Evolutionary conservation across 257 asterid genomes (phyloP), one percentile per base, ranked within the genome.

Genomic region (Vinca minor): DNA sequence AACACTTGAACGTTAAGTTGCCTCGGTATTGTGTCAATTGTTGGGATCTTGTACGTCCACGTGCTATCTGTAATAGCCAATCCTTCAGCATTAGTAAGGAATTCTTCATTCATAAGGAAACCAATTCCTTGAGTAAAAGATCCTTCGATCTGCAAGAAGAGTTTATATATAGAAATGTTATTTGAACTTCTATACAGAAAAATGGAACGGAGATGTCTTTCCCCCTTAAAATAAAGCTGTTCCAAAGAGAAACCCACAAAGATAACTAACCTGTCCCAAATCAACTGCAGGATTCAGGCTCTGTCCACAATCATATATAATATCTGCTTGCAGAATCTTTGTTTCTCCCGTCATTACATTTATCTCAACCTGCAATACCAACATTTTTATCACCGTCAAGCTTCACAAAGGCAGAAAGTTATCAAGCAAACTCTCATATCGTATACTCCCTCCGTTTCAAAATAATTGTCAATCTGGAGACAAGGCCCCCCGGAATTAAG

Each of bases 61-160:
- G 91, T 84, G 58, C 94, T 69, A 67, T 89, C 82, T 3, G 82
- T 57, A 45, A 74, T 57, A 68, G 75, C 68, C 59, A 73, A 50
- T 71, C 95, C 96, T 17, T 89, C 81, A 13, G 63, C 34, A 49
- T 89, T 78, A 7, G 72, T 75, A 15, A 72, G 70, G 78, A 78
- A 89, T 71, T 86, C 96, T 83, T 89, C 94, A 12, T 62, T 81
- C 94, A 86, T 86, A 75, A 89, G 81, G 69, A 89, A 84, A 48
- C 95, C 95, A 4, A 89, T 68, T 35, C 96, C 96, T 81, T 86
- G 95, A 5, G 86, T 86, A 38, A 83, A 89, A 58, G 96, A 87
- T 36, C 95, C 96, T 79, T 89, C 95, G 64, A 84, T 86, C 94
- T 89, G 81, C 29, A 35, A 47, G 47, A 21, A 48, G 3, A 25